Evolutionary conservation across 495 filamentous ascomycete genomes (phyloP), one percentile per base, ranked within the genome.

Genomic region (Cercophora newfieldiana): DNA sequence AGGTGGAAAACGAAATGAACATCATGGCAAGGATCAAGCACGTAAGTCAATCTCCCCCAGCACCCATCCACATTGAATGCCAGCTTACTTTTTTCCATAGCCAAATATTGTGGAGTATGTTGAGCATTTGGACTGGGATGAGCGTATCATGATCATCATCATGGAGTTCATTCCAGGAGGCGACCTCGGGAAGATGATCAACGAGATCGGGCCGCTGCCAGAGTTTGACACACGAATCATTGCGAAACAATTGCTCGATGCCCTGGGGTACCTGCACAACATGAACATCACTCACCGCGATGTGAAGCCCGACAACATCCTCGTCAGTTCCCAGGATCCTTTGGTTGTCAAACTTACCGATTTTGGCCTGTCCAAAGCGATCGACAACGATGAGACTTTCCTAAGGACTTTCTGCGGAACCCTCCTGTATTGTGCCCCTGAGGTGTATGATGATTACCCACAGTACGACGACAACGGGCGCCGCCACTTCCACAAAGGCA

Each of bases 241-340:
- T 69, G 84, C 92, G 5, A 78, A 78, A 1, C 95, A 99, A 74
- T 82, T 98, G 19, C 75, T 97, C 10, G 83, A 87, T 58, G 94
- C 93, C 7, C 80, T 99, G 16, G 87, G 86, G n/a, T 97, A 99
- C 74, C 81, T 98, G 12, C 95, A 99, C 71, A 77, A 83, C 33
- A 88, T 87, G 69, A 90, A 87, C 56, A 97, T 99, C 68, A 97
- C 94, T 0, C 95, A 99, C 79, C 90, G 95, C 3, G 95, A 99
- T 77, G 91, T 99, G 71, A 99, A 99, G 75, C 95, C 95, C 0
- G 96, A 98, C 78, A 99, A 99, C 72, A 97, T 99, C 65, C 81
- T 99, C 26, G 90, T 98, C 66, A 78, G 85, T 7, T 89, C 85
- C 1, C 70, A 85, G 1, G 82, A 90, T 18, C 94, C 94, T 0